Conservation (phyloP, 441 rosid species). For the Gossypium gossypioides region DNA sequence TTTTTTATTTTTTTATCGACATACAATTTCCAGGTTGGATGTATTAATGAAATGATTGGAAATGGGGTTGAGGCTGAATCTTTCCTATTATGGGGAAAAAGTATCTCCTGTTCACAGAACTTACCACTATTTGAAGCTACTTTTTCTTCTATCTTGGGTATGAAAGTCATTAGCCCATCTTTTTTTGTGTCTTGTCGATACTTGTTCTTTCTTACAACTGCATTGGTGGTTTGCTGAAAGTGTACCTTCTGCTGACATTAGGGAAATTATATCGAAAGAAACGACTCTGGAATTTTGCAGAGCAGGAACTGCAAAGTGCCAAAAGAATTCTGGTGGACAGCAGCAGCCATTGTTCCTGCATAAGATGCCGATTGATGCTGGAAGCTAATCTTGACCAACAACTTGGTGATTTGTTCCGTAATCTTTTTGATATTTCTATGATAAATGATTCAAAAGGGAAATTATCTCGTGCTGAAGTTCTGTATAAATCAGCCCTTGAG, state of each 20-base stretch:
- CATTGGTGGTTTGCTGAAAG: background rate
- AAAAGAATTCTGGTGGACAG: conserved; percentile 35
- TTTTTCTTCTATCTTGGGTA: conserved; percentile 77
- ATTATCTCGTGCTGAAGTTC: conserved; percentile 46
- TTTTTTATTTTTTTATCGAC: conserved; percentile 1
- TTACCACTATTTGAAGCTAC: conserved; percentile 54
- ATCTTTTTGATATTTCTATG: conserved; percentile 20
- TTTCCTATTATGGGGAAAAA: conserved; percentile 70
- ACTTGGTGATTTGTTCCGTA: conserved; percentile 59
- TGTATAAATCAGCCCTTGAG: conserved; percentile 49
- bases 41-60: conserved; percentile 64
- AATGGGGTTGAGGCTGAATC: conserved; percentile 74
- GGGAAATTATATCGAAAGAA: conserved; percentile 70
- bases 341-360: conserved; percentile 35
- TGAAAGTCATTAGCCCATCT: conserved; percentile 8
- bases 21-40: conserved; percentile 51
- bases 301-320: conserved; percentile 55
- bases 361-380: conserved; percentile 53
- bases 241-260: conserved; percentile 19
- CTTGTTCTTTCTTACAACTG: conserved; percentile 7
- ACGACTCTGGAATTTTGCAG: conserved; percentile 52
- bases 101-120: conserved; percentile 48
- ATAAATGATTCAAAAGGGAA: conserved; percentile 27
- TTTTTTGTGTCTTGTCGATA: conserved; percentile 5
- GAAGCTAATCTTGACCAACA: conserved; percentile 51